phyloP scores from a whole-genome alignment of 1,284 basidiomycete species.

The Sphagnurus paluster region DNA sequence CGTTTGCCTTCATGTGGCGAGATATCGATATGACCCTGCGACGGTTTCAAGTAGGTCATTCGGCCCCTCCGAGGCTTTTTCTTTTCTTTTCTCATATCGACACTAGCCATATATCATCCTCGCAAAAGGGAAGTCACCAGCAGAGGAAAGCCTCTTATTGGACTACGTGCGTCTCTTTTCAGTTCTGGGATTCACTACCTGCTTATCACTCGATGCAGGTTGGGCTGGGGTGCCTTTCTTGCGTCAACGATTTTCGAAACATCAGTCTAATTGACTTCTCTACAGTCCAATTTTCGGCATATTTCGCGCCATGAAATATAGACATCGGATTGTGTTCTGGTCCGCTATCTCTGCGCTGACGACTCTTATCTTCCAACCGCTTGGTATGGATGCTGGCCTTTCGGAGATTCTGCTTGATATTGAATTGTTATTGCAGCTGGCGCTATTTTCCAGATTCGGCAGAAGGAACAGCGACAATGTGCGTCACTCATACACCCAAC shows the following conservation, averaged over 20 bases:
- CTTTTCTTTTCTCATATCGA: constrained; percentile 12
- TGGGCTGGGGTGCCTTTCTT: constrained; percentile 37
- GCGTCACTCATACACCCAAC: constrained; percentile 9
- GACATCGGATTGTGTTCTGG: constrained; percentile 50
- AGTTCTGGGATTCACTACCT: constrained; percentile 5
- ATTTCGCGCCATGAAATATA: constrained; percentile 43
- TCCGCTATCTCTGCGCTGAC: constrained; percentile 45
- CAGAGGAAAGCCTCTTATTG: constrained; percentile 57
- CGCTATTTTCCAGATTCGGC: constrained; percentile 52
- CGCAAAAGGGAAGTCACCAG: constrained; percentile 47
- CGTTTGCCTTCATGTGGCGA: constrained; percentile 41
- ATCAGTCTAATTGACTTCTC: constrained; percentile 7
- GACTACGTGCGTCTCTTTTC: constrained; percentile 48
- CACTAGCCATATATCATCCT: constrained; percentile 63
- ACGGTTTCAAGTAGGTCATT: constrained; percentile 45
- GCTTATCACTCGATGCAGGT: constrained; percentile 31
- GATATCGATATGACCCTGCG: constrained; percentile 49
- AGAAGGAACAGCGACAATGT: constrained; percentile 38
- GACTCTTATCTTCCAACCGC: constrained; percentile 49
- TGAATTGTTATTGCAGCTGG: constrained; percentile 38
- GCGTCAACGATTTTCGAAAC: background rate
- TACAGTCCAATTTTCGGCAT: constrained; percentile 38
- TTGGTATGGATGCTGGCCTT: constrained; percentile 31
- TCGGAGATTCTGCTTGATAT: constrained; percentile 1
- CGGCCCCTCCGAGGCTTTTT: background rate